Conservation (phyloP, 2,329 filamentous ascomycete genomes). For the Alternaria longipes region DNA sequence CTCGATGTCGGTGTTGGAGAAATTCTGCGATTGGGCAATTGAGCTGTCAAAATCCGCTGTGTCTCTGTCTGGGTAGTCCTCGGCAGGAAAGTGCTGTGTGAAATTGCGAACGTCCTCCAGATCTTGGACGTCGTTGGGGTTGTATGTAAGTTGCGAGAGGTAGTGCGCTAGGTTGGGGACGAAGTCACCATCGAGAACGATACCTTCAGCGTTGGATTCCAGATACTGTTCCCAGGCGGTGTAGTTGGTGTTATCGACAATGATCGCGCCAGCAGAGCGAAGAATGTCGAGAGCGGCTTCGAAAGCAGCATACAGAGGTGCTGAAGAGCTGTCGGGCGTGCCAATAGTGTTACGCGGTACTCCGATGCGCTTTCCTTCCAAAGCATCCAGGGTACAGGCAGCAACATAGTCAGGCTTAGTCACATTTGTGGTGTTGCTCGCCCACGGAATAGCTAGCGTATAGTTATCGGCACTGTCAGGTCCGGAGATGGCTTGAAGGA, state of each 20-base stretch:
- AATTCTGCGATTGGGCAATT: conserved; percentile 56
- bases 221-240: conserved; percentile 60
- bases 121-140: conserved; percentile 64
- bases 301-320: conserved; percentile 63
- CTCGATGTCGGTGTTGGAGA: conserved; percentile 64
- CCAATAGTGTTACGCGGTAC: conserved; percentile 68
- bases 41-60: conserved; percentile 65
- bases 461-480: conserved; percentile 65
- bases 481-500: conserved; percentile 68
- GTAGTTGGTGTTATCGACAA: conserved; percentile 69
- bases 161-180: conserved; percentile 65
- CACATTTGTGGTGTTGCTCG: conserved; percentile 47
- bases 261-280: conserved; percentile 64
- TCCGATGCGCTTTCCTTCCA: conserved; percentile 69
- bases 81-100: conserved; percentile 62
- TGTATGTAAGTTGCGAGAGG: conserved; percentile 63
- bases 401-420: conserved; percentile 67
- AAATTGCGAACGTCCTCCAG: conserved; percentile 64
- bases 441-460: conserved; percentile 65
- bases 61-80: conserved; percentile 70
- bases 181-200: conserved; percentile 69
- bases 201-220: conserved; percentile 51
- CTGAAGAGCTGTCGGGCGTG: conserved; percentile 38
- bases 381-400: conserved; percentile 63
- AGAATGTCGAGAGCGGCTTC: conserved; percentile 63